phyloP scores from a whole-genome alignment of 768 basidiomycete species.

The Pulveroboletus frians region DNA sequence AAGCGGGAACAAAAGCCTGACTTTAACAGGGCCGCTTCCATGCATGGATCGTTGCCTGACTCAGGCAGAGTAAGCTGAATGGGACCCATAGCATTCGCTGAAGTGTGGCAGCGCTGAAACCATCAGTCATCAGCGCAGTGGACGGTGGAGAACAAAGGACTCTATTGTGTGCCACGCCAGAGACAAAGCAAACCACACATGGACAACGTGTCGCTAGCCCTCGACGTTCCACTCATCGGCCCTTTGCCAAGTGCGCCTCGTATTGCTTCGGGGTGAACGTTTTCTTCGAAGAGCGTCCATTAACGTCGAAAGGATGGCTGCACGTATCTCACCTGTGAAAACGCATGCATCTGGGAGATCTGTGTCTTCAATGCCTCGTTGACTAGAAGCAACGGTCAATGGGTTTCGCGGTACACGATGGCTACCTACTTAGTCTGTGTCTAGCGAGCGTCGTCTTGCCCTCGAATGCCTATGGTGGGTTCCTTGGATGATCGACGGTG shows the following conservation, averaged over 20 bases:
- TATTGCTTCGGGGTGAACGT: slow-evolving; percentile 69
- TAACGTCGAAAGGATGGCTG: not conserved
- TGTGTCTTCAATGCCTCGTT: slow-evolving; percentile 71
- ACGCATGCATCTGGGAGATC: slow-evolving; percentile 80
- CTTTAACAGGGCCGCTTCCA: not conserved
- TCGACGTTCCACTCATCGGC: slow-evolving; percentile 5
- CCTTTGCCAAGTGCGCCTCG: slow-evolving; percentile 41
- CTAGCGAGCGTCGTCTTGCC: slow-evolving; percentile 75
- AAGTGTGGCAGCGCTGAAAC: not conserved
- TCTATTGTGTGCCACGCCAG: not conserved
- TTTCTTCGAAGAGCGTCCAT: slow-evolving; percentile 43
- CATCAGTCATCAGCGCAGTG: not conserved
- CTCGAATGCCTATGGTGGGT: slow-evolving; percentile 54
- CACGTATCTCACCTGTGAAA: slow-evolving; percentile 63
- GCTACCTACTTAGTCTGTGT: slow-evolving; percentile 59
- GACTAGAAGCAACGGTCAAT: slow-evolving; percentile 39
- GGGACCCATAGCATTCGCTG: not conserved
- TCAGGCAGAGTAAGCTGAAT: not conserved
- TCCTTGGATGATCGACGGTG: slow-evolving; percentile 1
- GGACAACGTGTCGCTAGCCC: not conserved
- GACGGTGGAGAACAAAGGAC: slow-evolving; percentile 3
- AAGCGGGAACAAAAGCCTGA: slow-evolving; percentile 9
- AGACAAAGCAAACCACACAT: not conserved
- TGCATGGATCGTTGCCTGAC: not conserved
- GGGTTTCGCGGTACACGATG: not conserved